Base-by-base conservation (phyloP, 2,329 filamentous ascomycete species). In the Sclerotinia sclerotiorum region DNA sequence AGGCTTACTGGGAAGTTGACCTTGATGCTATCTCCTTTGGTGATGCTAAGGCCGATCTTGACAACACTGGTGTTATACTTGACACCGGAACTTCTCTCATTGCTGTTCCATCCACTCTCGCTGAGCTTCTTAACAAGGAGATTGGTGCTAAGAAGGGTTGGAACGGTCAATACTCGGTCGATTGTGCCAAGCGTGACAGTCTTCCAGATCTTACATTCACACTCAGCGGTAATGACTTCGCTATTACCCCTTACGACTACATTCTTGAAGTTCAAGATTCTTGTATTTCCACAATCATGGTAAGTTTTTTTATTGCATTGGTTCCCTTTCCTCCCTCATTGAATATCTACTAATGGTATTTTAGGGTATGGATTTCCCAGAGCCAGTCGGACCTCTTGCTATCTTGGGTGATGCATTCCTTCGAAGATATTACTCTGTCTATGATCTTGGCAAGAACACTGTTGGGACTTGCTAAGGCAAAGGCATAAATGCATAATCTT, bases 1-100 rank as follows among this genome's bases (percentile, higher is more conserved):
- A 98, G 90, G 95, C 95, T 62, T 99, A 99, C 87, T 99, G 95
- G 95, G 95, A 99, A 86, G 94, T 99, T 68, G 94, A 98, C 77
- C 89, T 99, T 71, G 90, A 98, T 77, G 86, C 93, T 72, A 95
- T 99, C 82, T 88, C 90, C 68, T 93, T 97, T 73, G 96, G 95
- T 76, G 86, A 94, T 65, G 87, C 91, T 78, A 89, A 88, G 73
- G 94, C 94, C 70, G 91, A 97, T 80, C 89, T 98, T 73, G 94
- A 98, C 73, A 88, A 92, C 85, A 97, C 93, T 69, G 96, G 95
- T 82, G 92, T 93, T 76, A 97, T 99, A 73, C 91, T 99, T 70
- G 95, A 99, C 85, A 99, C 95, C 68, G 95, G 95, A 77, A 99
- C 95, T 79, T 99, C 96, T 60, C 88, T 99, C 80, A 97, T 97